Evolutionary conservation across 768 basidiomycete species (phyloP), one percentile per base, ranked within the genome.

Genomic region (Pulveroboletus sp.): DNA sequence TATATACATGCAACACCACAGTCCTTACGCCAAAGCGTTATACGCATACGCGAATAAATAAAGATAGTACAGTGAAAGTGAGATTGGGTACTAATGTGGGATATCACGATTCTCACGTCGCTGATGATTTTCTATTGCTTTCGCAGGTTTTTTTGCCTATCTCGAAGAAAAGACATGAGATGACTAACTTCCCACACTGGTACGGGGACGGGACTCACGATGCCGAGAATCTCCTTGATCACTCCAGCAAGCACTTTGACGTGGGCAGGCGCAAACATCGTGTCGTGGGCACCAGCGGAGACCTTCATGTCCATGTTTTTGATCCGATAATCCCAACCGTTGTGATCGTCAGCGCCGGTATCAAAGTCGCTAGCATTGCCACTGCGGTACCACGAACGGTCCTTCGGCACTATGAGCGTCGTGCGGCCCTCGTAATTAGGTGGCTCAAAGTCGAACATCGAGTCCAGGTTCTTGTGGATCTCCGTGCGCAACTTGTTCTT

Each of bases 391-490:
- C 64, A 65, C 24, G 60, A 66, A 23, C 65, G 65, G 23, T 67
- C 65, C 20, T 64, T 67, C 12, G 65, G 64, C 36, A 67, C 63
- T 8, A 67, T 32, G 31, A 65, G 56, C 9, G 56, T 65, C 10
- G 64, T 39, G 20, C 47, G 56, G 6, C 62, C 60, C 3, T 54
- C 50, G 32, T 64, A 65, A 37, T 55, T 50, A 6, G 55, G 61
- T 19, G 65, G 61, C 36, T 66, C 63, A 20, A 61, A 66, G 45
- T 64, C 65, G 47, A 67, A 66, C 65, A 66, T 66, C 5, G 57
- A 64, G 8, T 67, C 65, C 52, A 66, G 38, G 47, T 66, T 66
- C 59, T 66, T 66, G 24, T 63, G 60, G 36, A 67, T 67, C 51
- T 66, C 64, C 14, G 53, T 54, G 35, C 60, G 61, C 39, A 66